Percentiles rank a stretch among this genome's conserved stretches.
Evolutionary conservation across 306 rosid species (phyloP).

Genomic region (Trifolium subterraneum): DNA sequence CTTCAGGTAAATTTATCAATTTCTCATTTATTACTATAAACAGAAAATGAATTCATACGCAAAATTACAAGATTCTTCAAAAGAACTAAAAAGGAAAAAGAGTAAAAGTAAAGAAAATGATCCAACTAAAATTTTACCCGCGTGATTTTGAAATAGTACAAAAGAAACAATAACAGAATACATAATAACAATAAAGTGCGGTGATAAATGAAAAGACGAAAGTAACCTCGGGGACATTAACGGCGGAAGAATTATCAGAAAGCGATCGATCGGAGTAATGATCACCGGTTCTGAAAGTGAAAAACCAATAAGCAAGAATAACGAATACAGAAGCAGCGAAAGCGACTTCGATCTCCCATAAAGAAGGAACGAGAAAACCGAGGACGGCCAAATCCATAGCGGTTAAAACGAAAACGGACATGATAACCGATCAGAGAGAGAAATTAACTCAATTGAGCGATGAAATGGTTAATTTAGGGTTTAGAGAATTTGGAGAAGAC

Average conservation of each 20-base stretch:
- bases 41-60: not conserved
- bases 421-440: conserved; percentile 29
- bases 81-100: conserved; percentile 1
- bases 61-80: conserved; percentile 25
- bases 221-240: conserved; percentile 58
- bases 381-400: conserved; percentile 57
- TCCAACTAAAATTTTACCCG: not conserved
- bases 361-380: conserved; percentile 71
- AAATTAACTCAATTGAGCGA: not conserved
- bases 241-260: conserved; percentile 54
- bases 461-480: conserved; percentile 43
- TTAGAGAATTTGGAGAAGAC: conserved; percentile 51
- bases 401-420: conserved; percentile 6
- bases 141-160: conserved; percentile 8
- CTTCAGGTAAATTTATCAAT: conserved; percentile 13
- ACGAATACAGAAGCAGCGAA: conserved; percentile 74
- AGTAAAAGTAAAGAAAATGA: not conserved
- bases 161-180: not conserved
- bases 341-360: conserved; percentile 86
- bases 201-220: conserved; percentile 3
- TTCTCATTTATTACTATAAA: not conserved
- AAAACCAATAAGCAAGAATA: conserved; percentile 68
- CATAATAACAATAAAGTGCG: not conserved
- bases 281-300: conserved; percentile 52
- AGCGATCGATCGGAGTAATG: conserved; percentile 55